Percentiles rank a stretch among this genome's conserved stretches.
These are phyloP conservation scores for Penicillium manginii DNA, from an alignment of 495 filamentous ascomycete genomes.

Conservation along the genomic window DNA sequence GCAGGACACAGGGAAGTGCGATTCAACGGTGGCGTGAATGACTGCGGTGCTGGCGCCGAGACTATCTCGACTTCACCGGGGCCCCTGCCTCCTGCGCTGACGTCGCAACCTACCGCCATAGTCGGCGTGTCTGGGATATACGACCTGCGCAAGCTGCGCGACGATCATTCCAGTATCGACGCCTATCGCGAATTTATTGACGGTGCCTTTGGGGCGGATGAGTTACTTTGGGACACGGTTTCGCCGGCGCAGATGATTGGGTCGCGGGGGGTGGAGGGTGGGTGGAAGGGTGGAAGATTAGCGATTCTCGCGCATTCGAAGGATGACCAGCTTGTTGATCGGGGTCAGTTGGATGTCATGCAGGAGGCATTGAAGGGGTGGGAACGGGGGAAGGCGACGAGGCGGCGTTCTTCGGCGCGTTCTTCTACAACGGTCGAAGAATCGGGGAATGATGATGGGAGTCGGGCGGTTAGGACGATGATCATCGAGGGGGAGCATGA, in stretches of 20 bases:
- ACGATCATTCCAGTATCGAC: conserved; percentile 45
- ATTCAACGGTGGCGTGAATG: conserved; percentile 11
- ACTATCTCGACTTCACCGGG: conserved; percentile 23
- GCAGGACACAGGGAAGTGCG: conserved; percentile 28
- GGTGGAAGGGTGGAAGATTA: conserved; percentile 47
- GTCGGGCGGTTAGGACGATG: conserved; percentile 43
- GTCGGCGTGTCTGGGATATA: conserved; percentile 70
- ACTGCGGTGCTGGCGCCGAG: conserved; percentile 9
- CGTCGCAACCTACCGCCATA: conserved; percentile 49
- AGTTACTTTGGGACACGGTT: conserved; percentile 52
- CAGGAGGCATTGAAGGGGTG: conserved; percentile 36
- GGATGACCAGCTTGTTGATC: conserved; percentile 64
- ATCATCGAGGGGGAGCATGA: conserved; percentile 66
- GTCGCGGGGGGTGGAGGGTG: conserved; percentile 35
- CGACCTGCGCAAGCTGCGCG: conserved; percentile 59
- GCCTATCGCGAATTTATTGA: conserved; percentile 62
- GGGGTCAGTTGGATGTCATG: conserved; percentile 56
- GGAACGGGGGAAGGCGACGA: conserved; percentile 24
- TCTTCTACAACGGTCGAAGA: not conserved
- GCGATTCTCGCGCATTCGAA: conserved; percentile 62
- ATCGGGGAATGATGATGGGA: conserved; percentile 47
- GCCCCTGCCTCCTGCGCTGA: conserved; percentile 24
- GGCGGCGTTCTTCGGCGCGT: not conserved
- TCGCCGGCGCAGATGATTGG: conserved; percentile 51
- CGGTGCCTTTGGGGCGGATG: conserved; percentile 65